phyloP scores from a whole-genome alignment of 176 grass and related monocot genomes.

The Oropetium thomaeum region DNA sequence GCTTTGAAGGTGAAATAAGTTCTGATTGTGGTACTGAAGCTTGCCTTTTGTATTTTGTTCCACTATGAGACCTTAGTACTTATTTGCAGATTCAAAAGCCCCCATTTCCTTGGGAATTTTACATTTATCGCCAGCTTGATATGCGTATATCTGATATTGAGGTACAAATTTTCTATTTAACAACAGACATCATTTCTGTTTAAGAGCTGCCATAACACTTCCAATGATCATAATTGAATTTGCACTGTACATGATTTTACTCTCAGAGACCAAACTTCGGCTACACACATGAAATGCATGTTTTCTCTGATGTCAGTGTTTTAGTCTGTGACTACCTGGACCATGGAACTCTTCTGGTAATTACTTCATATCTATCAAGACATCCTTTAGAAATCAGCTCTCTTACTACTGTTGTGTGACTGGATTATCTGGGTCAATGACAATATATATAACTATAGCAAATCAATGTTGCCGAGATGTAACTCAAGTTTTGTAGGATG shows the following conservation, averaged over 20 bases:
- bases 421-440: conserved; percentile 2
- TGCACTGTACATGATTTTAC: conserved; percentile 11
- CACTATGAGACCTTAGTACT: conserved; percentile 3
- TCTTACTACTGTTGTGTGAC: neutral
- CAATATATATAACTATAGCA: neutral
- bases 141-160: conserved; percentile 58
- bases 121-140: conserved; percentile 98
- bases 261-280: conserved; percentile 84
- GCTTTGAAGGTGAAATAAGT: conserved; percentile 70
- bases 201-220: neutral
- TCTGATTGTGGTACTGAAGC: conserved; percentile 27
- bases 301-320: conserved; percentile 72
- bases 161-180: conserved; percentile 43
- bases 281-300: conserved; percentile 62
- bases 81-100: conserved; percentile 78
- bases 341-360: conserved; percentile 90
- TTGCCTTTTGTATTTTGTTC: conserved; percentile 2
- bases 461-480: conserved; percentile 24
- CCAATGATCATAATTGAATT: conserved; percentile 17
- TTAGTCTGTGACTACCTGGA: conserved; percentile 82
- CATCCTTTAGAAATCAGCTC: neutral
- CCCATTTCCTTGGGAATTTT: conserved; percentile 86
- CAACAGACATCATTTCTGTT: conserved; percentile 7
- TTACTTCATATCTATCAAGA: conserved; percentile 14
- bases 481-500: conserved; percentile 59